Evolutionary conservation across 306 rosid genomes (phyloP).

Genomic region (Phaseolus lunatus): DNA sequence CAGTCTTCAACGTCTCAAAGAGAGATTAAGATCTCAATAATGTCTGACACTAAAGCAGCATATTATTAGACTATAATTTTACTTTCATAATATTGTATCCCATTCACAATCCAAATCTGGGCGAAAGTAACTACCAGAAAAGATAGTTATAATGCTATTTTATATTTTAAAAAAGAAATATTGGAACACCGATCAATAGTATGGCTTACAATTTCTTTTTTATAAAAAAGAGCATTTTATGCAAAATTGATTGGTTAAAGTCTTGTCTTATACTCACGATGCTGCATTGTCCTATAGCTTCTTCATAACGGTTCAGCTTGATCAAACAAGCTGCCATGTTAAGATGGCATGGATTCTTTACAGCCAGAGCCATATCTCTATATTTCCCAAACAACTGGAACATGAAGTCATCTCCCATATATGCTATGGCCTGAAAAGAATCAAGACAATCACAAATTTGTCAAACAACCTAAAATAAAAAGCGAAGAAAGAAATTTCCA

Average conservation of each 20-base stretch:
- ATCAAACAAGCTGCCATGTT: conserved; percentile 88
- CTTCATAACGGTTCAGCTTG: conserved; percentile 85
- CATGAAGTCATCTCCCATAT: conserved; percentile 97
- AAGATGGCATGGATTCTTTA: conserved; percentile 97
- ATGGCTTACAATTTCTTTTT: not conserved
- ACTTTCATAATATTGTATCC: conserved; percentile 11
- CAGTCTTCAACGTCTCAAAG: not conserved
- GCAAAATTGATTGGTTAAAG: conserved; percentile 17
- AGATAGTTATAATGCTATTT: not conserved
- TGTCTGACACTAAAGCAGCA: not conserved
- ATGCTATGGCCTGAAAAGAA: conserved; percentile 81
- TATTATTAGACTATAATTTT: conserved; percentile 8
- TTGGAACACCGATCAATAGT: not conserved
- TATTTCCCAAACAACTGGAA: conserved; percentile 93
- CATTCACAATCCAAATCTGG: conserved; percentile 28
- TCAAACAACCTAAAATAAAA: conserved; percentile 27
- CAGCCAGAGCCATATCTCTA: conserved; percentile 93
- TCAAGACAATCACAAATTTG: conserved; percentile 42
- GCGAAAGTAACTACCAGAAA: conserved; percentile 1
- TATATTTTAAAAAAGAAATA: not conserved
- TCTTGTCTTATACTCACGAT: conserved; percentile 60
- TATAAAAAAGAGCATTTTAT: not conserved
- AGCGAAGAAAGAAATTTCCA: conserved; percentile 11
- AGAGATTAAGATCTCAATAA: not conserved
- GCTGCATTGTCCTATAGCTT: conserved; percentile 89